These are phyloP conservation scores for Hypoxylon sp. DNA, from an alignment of 2,329 filamentous ascomycete genomes.

Conservation along the genomic window DNA sequence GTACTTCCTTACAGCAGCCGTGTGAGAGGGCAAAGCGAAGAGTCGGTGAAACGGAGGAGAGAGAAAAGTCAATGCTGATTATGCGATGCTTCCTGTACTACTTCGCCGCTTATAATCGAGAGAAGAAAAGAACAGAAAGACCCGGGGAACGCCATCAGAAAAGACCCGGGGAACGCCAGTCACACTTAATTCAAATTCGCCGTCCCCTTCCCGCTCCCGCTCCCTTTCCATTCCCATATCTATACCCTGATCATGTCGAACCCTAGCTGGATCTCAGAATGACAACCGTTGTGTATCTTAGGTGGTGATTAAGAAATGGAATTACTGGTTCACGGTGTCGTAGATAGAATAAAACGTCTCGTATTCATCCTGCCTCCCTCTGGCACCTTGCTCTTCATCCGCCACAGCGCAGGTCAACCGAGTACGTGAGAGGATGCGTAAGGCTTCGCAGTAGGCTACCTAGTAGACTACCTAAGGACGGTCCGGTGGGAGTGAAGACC, in stretches of 20 bases:
- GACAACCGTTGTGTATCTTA: neutral
- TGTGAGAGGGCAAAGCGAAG: neutral
- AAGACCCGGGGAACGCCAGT: conserved; percentile 15
- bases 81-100: conserved; percentile 9
- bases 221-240: neutral
- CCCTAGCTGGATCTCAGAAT: neutral
- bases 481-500: neutral
- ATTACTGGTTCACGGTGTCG: conserved; percentile 13
- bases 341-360: conserved; percentile 1
- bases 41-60: no score
- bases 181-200: conserved; percentile 3
- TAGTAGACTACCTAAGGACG: conserved; percentile 3
- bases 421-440: neutral
- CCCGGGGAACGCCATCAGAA: conserved; percentile 17
- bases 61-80: conserved; percentile 7
- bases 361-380: conserved; percentile 20
- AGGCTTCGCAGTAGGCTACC: conserved; percentile 2
- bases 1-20: neutral
- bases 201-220: neutral
- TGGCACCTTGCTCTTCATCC: neutral
- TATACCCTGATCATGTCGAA: neutral
- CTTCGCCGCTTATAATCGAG: conserved; percentile 1
- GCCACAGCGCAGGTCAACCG: neutral
- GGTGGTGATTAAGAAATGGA: neutral
- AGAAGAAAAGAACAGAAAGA: neutral